Percentiles rank a stretch among this genome's conserved stretches.
phyloP scores from a whole-genome alignment of 768 basidiomycete genomes.

The Pleurotus tuoliensis region DNA sequence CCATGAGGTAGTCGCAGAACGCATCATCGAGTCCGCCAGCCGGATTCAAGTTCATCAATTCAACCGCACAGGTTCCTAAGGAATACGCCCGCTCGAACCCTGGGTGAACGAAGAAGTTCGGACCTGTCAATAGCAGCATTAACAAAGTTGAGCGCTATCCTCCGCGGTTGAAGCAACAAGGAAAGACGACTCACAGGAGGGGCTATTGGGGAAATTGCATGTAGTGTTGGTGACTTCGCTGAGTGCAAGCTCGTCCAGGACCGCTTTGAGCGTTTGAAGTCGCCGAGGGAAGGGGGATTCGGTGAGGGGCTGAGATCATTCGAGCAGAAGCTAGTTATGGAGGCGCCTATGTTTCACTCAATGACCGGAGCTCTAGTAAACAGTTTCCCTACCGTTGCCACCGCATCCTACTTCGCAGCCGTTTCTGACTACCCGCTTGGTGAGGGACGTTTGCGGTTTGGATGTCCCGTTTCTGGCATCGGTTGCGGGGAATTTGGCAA shows the following conservation, averaged over 20 bases:
- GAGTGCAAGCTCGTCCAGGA: slow-evolving; percentile 4
- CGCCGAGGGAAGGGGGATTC: neutral
- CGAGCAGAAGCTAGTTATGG: neutral
- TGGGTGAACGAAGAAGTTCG: slow-evolving; percentile 8
- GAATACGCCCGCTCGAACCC: slow-evolving; percentile 7
- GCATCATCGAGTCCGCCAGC: neutral
- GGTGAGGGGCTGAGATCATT: slow-evolving; percentile 6
- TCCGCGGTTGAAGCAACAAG: neutral
- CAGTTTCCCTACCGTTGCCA: neutral
- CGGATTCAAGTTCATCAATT: slow-evolving; percentile 6
- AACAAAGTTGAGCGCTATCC: neutral
- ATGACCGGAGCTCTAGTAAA: no score
- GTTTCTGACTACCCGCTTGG: no score
- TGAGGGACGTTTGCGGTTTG: neutral
- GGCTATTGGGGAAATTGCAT: slow-evolving; percentile 4
- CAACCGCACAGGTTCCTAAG: slow-evolving; percentile 6
- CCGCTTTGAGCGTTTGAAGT: neutral
- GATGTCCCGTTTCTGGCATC: neutral
- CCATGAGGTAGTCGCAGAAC: slow-evolving; percentile 10
- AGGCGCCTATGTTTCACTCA: no score
- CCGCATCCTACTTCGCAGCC: neutral
- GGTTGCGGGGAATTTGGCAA: neutral
- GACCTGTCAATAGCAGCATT: slow-evolving; percentile 2
- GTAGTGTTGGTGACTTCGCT: slow-evolving; percentile 7
- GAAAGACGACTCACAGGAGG: neutral